Base-by-base conservation (phyloP, 1,284 basidiomycete species). In the Malassezia dermatis region DNA sequence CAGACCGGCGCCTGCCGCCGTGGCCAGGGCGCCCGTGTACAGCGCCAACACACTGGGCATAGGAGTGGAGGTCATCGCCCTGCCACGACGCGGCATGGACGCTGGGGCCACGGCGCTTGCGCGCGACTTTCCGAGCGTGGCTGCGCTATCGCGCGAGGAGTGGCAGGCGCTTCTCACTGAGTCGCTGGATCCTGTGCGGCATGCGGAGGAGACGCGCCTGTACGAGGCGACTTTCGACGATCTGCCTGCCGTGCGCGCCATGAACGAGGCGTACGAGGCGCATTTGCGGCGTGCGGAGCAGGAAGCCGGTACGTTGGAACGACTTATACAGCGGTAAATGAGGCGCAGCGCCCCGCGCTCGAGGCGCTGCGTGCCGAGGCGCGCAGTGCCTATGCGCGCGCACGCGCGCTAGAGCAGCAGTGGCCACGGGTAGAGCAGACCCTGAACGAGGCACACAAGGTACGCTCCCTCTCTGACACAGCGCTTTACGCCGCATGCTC, bases 201-300 rank as follows among this genome's bases (percentile, higher is more conserved):
- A 15, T 12, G n/a, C 51, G 1, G 24, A 48, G 8, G 50, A 64
- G 8, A 34, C 46, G 12, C 59, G 61, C 0, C 60, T 45, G 48
- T 59, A 69, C 32, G 67, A 67, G 34, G 69, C 68, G 4, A 56
- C 66, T 40, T 48, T 70, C 34, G 59, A 66, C 41, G 47, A 43
- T 0, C 59, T 66, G 0, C 63, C 68, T 2, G 55, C 64, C 35
- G 63, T 66, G 0, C 55, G 58, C 11, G 39, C 41, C 1, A 48
- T 65, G 37, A 61, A 63, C 52, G 51, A 44, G 10, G 39, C 58
- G 15, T 63, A 69, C 32, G 55, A 54, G 21, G 54, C 43, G 21
- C 62, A 70, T 5, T 45, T 69, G 1, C 52, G 58, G 28, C 17
- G 37, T 10, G 62, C 61, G 43, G 67, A 69, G 50, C 23, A 49